Conservation (phyloP, 108 stramenopile species). For the Pseudonitzschia pungens region DNA sequence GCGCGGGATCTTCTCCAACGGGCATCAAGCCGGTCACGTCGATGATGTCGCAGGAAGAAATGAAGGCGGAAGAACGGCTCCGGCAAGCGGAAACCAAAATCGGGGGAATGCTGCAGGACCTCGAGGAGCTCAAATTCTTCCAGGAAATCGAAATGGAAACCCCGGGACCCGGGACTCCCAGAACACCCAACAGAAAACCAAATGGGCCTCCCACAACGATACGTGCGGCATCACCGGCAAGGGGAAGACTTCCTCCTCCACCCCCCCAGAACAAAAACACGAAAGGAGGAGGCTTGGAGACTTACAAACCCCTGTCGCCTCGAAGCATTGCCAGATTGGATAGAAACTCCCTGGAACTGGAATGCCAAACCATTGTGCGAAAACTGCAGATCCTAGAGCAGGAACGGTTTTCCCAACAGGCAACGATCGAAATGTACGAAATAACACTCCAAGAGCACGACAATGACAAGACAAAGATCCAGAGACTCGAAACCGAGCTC, state of each 20-base stretch:
- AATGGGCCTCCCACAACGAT: slow-evolving; percentile 26
- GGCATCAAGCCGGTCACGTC: slow-evolving; percentile 19
- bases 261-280: slow-evolving; percentile 14
- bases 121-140: slow-evolving; percentile 57
- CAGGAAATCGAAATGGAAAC: slow-evolving; percentile 47
- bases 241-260: slow-evolving; percentile 25
- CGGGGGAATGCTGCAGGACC: slow-evolving; percentile 38
- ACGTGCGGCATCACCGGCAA: slow-evolving; percentile 34
- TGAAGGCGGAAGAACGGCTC: slow-evolving; percentile 29
- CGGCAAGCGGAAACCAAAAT: slow-evolving; percentile 47
- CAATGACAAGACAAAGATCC: slow-evolving; percentile 33
- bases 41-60: slow-evolving; percentile 36
- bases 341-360: slow-evolving; percentile 51
- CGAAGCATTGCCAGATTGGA: slow-evolving; percentile 45
- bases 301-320: slow-evolving; percentile 43
- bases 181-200: slow-evolving; percentile 6
- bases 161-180: slow-evolving; percentile 24
- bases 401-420: slow-evolving; percentile 34
- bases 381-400: slow-evolving; percentile 46
- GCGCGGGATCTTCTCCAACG: slow-evolving; percentile 3
- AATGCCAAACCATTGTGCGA: slow-evolving; percentile 49
- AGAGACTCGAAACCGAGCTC: slow-evolving; percentile 32
- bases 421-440: slow-evolving; percentile 50
- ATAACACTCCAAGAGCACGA: slow-evolving; percentile 42
- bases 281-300: slow-evolving; percentile 24